Evolutionary conservation across 163 green algal species (phyloP), one percentile per base, ranked within the genome.

Genomic region (Chloromonas sp.): DNA sequence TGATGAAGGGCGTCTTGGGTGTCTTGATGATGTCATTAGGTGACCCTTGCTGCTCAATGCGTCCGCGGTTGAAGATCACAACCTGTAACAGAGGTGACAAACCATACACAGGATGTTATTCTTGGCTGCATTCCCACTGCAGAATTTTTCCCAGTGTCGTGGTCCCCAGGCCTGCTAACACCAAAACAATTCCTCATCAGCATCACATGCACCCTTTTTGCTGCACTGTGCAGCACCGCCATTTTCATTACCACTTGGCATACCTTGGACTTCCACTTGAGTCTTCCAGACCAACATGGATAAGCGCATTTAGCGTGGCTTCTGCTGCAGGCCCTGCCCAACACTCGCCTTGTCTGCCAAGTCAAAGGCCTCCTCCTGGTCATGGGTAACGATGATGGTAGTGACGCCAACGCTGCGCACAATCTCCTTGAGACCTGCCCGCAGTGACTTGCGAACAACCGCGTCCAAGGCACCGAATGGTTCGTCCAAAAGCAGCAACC

Each of bases 401-500:
- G 94, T 96, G 1, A 96, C 90, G 58, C 94, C 94, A 36, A 97
- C 87, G 15, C 87, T 89, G 82, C 87, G 83, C 82, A 97, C 92
- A 83, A 98, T 95, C 82, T 94, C 89, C 78, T 91, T 91, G 15
- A 97, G 87, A 58, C 92, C 90, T 11, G 86, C 78, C 0, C 94
- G 89, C 88, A 98, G 84, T 62, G 91, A 88, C 86, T 92, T 92
- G 61, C 94, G 90, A 81, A 96, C 93, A 59, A 95, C 79, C 1
- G 94, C 94, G 77, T 98, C 95, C 60, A 98, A 90, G n/a, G 95
- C 95, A 0, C 94, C 95, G 89, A 98, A 98, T 0, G 95, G 95
- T 87, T 98, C 95, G 81, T 98, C 95, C 84, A 98, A 87, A 71
- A 98, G 92, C 84, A 98, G 89, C 83, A 97, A 85, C 81, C 88